Evolutionary conservation across 805 yeast species (phyloP).

Genomic region (Suhomyces kilbournensis): DNA sequence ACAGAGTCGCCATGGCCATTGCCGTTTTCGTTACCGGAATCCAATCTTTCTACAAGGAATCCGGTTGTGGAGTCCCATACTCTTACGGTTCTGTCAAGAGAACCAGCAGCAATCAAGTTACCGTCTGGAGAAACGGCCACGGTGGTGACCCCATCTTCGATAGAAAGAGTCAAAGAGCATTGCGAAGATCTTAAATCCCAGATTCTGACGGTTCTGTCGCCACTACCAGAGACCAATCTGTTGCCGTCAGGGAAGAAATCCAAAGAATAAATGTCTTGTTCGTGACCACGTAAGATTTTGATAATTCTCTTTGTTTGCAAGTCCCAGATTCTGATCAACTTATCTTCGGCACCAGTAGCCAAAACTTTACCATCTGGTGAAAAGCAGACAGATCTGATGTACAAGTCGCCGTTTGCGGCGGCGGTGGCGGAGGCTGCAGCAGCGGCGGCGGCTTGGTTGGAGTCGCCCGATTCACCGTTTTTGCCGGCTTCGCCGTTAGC

Average conservation of each 20-base stretch:
- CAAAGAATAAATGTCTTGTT: slow-evolving; percentile 94
- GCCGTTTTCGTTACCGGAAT: slow-evolving; percentile 80
- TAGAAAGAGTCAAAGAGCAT: slow-evolving; percentile 81
- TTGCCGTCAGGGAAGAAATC: slow-evolving; percentile 95
- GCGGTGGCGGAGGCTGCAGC: slow-evolving; percentile 39
- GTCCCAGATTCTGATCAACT: slow-evolving; percentile 94
- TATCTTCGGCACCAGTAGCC: slow-evolving; percentile 93
- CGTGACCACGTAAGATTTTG: slow-evolving; percentile 87
- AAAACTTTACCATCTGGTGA: slow-evolving; percentile 89
- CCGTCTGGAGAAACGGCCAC: slow-evolving; percentile 98
- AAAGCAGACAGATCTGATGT: slow-evolving; percentile 93
- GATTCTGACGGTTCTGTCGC: slow-evolving; percentile 92
- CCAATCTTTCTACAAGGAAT: slow-evolving; percentile 85
- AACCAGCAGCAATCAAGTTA: slow-evolving; percentile 90
- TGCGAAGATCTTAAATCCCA: slow-evolving; percentile 93
- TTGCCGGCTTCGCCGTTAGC: slow-evolving; percentile 12
- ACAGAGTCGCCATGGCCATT: slow-evolving; percentile 97
- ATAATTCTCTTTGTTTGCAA: slow-evolving; percentile 80
- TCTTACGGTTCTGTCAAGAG: slow-evolving; percentile 90
- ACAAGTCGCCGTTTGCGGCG: slow-evolving; percentile 74
- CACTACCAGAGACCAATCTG: slow-evolving; percentile 90
- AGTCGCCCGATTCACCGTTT: slow-evolving; percentile 20
- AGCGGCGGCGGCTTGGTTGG: slow-evolving; percentile 15
- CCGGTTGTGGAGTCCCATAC: slow-evolving; percentile 97
- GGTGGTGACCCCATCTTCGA: slow-evolving; percentile 97